Conservation (phyloP, 78 protist genomes). For the Cavenderia fasciculata region DNA sequence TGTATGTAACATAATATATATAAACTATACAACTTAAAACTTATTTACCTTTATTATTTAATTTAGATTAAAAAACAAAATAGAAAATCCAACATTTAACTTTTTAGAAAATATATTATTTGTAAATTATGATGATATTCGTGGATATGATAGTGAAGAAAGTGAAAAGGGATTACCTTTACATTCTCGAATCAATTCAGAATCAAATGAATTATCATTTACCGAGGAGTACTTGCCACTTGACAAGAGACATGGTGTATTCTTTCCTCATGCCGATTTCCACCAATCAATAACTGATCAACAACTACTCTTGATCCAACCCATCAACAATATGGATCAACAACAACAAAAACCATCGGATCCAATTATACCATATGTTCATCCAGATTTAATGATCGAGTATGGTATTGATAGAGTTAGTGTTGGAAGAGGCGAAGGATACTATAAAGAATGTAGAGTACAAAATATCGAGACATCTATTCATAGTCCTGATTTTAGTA, state of each 20-base stretch:
- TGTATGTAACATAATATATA: not conserved
- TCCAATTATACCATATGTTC: not conserved
- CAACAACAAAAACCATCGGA: not conserved
- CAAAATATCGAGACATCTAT: not conserved
- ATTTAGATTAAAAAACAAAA: slow-evolving; percentile 11
- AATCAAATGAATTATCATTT: not conserved
- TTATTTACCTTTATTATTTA: not conserved
- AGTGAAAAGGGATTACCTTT: slow-evolving; percentile 56
- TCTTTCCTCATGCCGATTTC: slow-evolving; percentile 8
- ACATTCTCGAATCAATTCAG: not conserved
- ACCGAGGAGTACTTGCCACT: slow-evolving; percentile 16
- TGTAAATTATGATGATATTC: slow-evolving; percentile 4
- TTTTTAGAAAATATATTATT: slow-evolving; percentile 43
- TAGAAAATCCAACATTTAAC: slow-evolving; percentile 70
- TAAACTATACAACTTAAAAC: not conserved
- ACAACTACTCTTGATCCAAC: not conserved
- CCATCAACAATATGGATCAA: not conserved
- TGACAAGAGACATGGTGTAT: slow-evolving; percentile 57
- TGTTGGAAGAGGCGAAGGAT: slow-evolving; percentile 21
- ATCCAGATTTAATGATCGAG: slow-evolving; percentile 24
- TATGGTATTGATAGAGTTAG: slow-evolving; percentile 17
- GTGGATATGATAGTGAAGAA: not conserved
- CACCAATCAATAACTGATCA: not conserved
- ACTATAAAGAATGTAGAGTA: slow-evolving; percentile 24
- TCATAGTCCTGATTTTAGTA: not conserved